A percentile compares a stretch with the other conserved stretches of the same genome.
These are phyloP conservation scores for Endogone sp. DNA, from an alignment of 192 early-diverging fungal genomes.

Conservation along the genomic window DNA sequence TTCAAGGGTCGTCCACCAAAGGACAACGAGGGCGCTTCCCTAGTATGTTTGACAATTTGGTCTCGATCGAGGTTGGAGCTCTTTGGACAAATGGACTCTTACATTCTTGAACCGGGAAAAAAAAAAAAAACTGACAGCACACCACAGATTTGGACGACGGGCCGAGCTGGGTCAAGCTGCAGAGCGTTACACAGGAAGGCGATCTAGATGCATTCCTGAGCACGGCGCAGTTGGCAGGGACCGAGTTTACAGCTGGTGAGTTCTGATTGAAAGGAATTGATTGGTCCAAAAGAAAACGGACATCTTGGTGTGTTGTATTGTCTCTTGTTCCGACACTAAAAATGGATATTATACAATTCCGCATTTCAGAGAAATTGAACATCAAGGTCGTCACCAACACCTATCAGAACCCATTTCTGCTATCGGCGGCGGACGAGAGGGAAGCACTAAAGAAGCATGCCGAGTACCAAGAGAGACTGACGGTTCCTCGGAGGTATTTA, in stretches of 20 bases:
- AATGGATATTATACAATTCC: conserved; percentile 1
- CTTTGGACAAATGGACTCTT: neutral
- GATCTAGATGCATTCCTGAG: conserved; percentile 96
- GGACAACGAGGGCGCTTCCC: conserved; percentile 34
- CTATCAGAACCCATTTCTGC: conserved; percentile 80
- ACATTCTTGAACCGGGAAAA: neutral
- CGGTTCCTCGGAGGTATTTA: conserved; percentile 64
- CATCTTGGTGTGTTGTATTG: conserved; percentile 1
- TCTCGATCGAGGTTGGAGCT: neutral
- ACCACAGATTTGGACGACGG: conserved; percentile 84
- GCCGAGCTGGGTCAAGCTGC: conserved; percentile 80
- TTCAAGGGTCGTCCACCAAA: conserved; percentile 39
- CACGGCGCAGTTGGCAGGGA: conserved; percentile 92
- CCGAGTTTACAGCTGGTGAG: conserved; percentile 84
- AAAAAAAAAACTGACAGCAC: conserved; percentile 47
- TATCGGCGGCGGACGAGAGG: conserved; percentile 73
- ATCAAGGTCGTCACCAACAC: conserved; percentile 74
- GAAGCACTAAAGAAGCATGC: conserved; percentile 73
- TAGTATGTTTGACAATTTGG: conserved; percentile 20
- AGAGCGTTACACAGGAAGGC: conserved; percentile 95
- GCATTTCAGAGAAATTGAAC: conserved; percentile 62
- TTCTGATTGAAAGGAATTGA: neutral
- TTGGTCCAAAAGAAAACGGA: neutral
- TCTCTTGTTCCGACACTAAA: conserved; percentile 13
- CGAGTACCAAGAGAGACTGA: conserved; percentile 68